These are phyloP conservation scores for Backusella psychrophila DNA, from an alignment of 192 early-diverging fungal genomes.

Conservation along the genomic window DNA sequence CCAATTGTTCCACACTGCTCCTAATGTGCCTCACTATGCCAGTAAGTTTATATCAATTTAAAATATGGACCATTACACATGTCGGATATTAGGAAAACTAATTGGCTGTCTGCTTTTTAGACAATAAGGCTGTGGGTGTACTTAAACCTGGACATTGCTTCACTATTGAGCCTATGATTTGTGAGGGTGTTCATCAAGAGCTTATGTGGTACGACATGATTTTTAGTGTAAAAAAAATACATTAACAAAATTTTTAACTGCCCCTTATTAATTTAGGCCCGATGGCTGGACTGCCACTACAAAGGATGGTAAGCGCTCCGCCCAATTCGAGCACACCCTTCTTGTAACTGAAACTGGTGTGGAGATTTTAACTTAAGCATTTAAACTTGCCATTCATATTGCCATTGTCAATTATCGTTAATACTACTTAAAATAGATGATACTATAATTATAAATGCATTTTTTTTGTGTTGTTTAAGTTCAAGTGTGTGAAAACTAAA, in stretches of 20 bases:
- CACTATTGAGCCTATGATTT: constrained; percentile 99
- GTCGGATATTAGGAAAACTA: neutral
- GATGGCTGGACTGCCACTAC: constrained; percentile 92
- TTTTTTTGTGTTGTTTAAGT: neutral
- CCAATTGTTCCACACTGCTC: constrained; percentile 85
- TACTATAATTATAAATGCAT: neutral
- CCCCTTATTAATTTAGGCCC: constrained; percentile 39
- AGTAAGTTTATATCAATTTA: constrained; percentile 37
- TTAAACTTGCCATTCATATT: neutral
- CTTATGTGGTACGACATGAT: constrained; percentile 49
- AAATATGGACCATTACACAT: too few species aligned
- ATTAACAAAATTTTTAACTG: constrained; percentile 8
- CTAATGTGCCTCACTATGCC: constrained; percentile 93
- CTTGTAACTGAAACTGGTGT: constrained; percentile 90
- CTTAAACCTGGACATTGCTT: constrained; percentile 96
- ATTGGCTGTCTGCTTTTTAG: constrained; percentile 11
- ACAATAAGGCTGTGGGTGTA: constrained; percentile 93
- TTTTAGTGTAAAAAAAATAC: constrained; percentile 3
- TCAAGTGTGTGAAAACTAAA: neutral
- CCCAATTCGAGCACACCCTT: constrained; percentile 97
- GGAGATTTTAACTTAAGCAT: constrained; percentile 68
- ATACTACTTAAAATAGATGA: neutral
- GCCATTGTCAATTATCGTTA: neutral
- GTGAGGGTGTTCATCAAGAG: constrained; percentile 73
- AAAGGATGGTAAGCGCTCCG: constrained; percentile 88